A percentile compares a stretch with the other conserved stretches of the same genome.
phyloP scores from a whole-genome alignment of 371 early-diverging fungal species.

The Actinomortierella ambigua region DNA sequence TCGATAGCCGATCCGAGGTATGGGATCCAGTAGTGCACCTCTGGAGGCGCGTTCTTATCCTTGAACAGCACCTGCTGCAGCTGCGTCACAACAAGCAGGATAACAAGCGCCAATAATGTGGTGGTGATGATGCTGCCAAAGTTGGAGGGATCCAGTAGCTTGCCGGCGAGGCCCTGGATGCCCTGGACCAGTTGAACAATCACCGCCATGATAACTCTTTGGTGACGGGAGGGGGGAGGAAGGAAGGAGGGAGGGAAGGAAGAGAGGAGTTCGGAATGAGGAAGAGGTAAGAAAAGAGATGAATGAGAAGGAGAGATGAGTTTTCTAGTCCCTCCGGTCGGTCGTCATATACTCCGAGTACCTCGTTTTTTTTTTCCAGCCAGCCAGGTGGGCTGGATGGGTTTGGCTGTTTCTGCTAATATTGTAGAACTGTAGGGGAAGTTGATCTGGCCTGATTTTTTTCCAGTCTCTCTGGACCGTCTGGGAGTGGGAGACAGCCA shows the following conservation, averaged over 20 bases:
- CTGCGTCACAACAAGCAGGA: conserved; percentile 38
- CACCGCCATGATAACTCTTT: conserved; percentile 35
- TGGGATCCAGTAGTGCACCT: conserved; percentile 87
- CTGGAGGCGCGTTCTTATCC: conserved; percentile 79
- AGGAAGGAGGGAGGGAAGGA: conserved; percentile 6
- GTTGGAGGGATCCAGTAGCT: conserved; percentile 46
- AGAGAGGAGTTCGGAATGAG: not conserved
- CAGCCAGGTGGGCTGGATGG: too few relatives aligned
- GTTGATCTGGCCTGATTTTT: too few relatives aligned
- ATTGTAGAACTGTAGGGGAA: too few relatives aligned
- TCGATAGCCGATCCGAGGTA: conserved; percentile 88
- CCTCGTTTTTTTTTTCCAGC: too few relatives aligned
- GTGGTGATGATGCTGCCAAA: conserved; percentile 34
- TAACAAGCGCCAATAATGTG: conserved; percentile 25
- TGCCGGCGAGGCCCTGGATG: conserved; percentile 32
- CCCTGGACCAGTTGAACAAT: conserved; percentile 47
- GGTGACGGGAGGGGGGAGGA: conserved; percentile 6
- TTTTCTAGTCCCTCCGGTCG: too few relatives aligned
- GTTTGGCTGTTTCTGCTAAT: too few relatives aligned
- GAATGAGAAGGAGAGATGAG: conserved; percentile 1
- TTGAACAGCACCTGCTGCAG: conserved; percentile 52
- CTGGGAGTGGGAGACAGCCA: too few relatives aligned
- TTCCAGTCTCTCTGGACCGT: too few relatives aligned
- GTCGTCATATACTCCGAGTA: too few relatives aligned
- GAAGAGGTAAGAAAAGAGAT: conserved; percentile 2